phyloP scores from a whole-genome alignment of 2,329 filamentous ascomycete genomes.

The Paecilomyces formosus region DNA sequence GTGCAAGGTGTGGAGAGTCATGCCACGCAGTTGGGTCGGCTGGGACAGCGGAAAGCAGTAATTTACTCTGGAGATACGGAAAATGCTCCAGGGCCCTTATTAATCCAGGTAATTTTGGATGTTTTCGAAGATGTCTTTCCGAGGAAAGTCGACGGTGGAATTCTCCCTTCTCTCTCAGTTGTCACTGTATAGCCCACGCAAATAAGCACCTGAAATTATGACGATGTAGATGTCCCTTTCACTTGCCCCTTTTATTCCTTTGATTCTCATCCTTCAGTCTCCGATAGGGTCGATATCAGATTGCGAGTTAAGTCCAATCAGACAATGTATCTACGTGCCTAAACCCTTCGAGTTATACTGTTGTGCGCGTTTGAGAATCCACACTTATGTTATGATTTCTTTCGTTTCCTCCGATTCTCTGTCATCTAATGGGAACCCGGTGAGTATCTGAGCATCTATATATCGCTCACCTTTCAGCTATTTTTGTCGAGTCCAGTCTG shows the following conservation, averaged over 20 bases:
- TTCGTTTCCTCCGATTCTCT: not conserved
- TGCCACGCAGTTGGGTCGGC: conserved; percentile 85
- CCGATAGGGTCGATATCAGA: not conserved
- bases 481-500: not conserved
- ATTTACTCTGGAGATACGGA: not conserved
- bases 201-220: not conserved
- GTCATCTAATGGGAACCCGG: not conserved
- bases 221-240: not conserved
- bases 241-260: not conserved
- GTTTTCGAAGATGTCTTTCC: not conserved
- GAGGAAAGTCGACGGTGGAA: not conserved
- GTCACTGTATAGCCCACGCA: not conserved
- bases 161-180: not conserved
- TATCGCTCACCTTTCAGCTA: not conserved
- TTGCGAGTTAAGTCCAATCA: not conserved
- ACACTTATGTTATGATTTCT: not conserved
- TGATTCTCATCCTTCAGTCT: not conserved
- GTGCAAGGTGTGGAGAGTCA: conserved; percentile 94
- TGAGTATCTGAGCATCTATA: too few species aligned
- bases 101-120: not conserved
- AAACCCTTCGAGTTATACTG: not conserved
- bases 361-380: not conserved
- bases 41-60: conserved; percentile 52
- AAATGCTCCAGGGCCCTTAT: not conserved
- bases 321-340: not conserved